Base-by-base conservation (phyloP, 23 red algal genomes). In the Cyanidium caldarium region DNA sequence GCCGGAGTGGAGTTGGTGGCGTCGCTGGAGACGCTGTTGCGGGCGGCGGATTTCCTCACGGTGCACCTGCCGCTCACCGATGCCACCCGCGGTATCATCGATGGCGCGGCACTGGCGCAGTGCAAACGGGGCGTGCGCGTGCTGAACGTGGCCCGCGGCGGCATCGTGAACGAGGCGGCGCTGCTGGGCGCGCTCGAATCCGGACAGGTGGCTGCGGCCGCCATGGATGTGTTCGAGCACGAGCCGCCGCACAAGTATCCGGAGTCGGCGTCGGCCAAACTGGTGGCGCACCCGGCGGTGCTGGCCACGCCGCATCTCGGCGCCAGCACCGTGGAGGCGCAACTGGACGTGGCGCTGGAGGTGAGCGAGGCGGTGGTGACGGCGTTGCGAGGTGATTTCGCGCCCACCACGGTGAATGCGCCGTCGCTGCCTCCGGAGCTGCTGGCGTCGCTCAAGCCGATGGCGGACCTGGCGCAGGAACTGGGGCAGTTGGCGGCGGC, bases 231-330 rank as follows among this genome's bases (percentile, higher is more conserved):
- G 36, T 98, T 98, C 58, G 76, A 61, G 29, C 73, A 69, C 34
- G 92, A 98, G 65, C 92, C 92, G 5, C 79, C 92, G 14, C 51
- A 37, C 46, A 98, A 98, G 69, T 70, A 80, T 46, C 92, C 92
- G 1, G 72, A 82, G 38, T 82, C 80, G 19, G 65, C 86, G 3
- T 98, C 92, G 12, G 75, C 70, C 30, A 85, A 80, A 69, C 41
- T 98, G 45, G 84, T 81, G 16, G 76, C 75, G 33, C 79, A 98
- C 38, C 80, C 84, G 0, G 38, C n/a, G 25, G 92, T 98, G 45
- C 12, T 98, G 2, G 92, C 92, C 34, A 98, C 92, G 45, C 92
- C 92, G 30, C 92, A 98, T 76, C 79, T 98, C 15, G 92, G 92
- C 43, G 92, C 92, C 0, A 84, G 78, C 34, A 98, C 92, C 19